Evolutionary conservation across 2,329 filamentous ascomycete genomes (phyloP), one percentile per base, ranked within the genome.

Genomic region (Diaporthe helianthi): DNA sequence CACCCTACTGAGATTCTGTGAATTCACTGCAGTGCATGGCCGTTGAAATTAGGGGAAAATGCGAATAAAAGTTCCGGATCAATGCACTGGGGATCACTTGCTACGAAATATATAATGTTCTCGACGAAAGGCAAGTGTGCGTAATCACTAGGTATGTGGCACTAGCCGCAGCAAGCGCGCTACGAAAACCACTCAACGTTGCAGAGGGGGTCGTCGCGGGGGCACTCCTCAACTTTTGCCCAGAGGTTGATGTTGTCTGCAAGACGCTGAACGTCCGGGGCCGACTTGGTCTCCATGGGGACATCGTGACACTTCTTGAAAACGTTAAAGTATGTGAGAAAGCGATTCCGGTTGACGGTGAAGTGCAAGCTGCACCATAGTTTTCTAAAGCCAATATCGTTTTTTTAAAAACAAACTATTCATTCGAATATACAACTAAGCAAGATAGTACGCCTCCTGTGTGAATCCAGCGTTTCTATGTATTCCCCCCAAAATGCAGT

Each of bases 321-420:
- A 0, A 84, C 80, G 71, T 90, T 87, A 72, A 90, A 89, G 72
- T 89, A 89, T 29, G 85, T 80, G 9, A 87, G 78, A 73, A 90
- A 89, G 15, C 86, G 82, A 71, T 83, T 84, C 22, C 85, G 80
- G 15, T 84, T 83, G 5, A 81, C 79, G 29, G 81, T 78, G 71
- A 85, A 89, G 65, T 92, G 88, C 71, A 98, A 85, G 47, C 90
- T 88, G 78, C 94, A 98, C 7, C 17, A 19, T n/a, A n/a, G n/a
- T n/a, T n/a, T n/a, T n/a, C n/a, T n/a, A n/a, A n/a, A n/a, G n/a
- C n/a, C n/a, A n/a, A n/a, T n/a, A n/a, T n/a, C n/a, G n/a, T n/a
- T n/a, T n/a, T n/a, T n/a, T n/a, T n/a, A n/a, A n/a, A n/a, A n/a
- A n/a, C n/a, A n/a, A n/a, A n/a, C n/a, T n/a, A n/a, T n/a, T n/a